These are phyloP conservation scores for Fusarium avenaceum DNA, from an alignment of 2,329 filamentous ascomycete species.

Conservation along the genomic window DNA sequence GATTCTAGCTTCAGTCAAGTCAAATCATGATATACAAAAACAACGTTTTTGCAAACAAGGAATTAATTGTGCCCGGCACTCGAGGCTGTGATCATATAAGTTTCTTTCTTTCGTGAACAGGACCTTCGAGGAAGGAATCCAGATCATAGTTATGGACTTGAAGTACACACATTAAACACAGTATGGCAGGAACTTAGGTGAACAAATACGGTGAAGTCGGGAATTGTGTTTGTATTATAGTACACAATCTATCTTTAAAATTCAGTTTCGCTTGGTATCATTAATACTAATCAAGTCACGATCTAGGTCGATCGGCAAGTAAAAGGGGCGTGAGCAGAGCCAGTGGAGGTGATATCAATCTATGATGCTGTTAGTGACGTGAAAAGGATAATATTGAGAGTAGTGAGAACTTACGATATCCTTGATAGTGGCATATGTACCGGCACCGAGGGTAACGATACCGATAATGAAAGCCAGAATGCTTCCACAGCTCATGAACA, in stretches of 20 bases:
- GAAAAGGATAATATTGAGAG: rapidly evolving
- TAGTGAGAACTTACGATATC: conserved; percentile 28
- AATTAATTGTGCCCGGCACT: too few species aligned
- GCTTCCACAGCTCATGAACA: conserved; percentile 33
- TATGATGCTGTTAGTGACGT: conserved; percentile 7
- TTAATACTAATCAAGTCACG: neutral
- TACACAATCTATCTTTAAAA: conserved; percentile 11
- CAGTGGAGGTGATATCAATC: conserved; percentile 35
- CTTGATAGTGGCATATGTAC: conserved; percentile 42
- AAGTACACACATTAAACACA: rapidly evolving
- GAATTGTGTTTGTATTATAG: conserved; percentile 10
- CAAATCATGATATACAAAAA: too few species aligned
- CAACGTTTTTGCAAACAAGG: too few species aligned
- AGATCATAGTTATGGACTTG: too few species aligned
- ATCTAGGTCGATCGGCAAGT: conserved; percentile 33
- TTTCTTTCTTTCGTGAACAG: too few species aligned
- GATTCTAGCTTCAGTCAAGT: too few species aligned
- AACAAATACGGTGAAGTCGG: neutral
- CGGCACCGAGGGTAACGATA: conserved; percentile 37
- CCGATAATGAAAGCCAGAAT: conserved; percentile 40
- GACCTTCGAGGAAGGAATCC: too few species aligned
- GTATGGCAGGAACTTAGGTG: neutral
- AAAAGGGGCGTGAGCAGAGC: conserved; percentile 44
- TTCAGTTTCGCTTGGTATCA: conserved; percentile 15
- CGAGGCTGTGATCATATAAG: too few species aligned